Base-by-base conservation (phyloP, 2,329 filamentous ascomycete genomes). In the Penicillium sp. region DNA sequence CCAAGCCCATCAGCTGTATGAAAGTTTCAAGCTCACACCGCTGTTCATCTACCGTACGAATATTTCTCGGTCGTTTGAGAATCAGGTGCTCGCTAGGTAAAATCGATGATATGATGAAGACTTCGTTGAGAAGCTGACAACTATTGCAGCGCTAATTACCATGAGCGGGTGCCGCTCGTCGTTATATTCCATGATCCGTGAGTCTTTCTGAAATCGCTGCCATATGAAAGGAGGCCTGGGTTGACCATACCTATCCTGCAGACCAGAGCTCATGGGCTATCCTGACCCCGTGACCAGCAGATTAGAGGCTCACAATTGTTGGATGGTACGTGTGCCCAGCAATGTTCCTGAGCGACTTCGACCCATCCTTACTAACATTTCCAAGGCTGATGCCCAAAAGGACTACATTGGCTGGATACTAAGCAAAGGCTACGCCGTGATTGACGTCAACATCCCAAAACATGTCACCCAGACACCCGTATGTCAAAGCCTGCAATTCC, bases 131-230 rank as follows among this genome's bases (percentile, higher is more conserved):
- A 16, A 19, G 18, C 50, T 56, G 13, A 60, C 41, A 36, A 56
- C 19, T 49, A 58, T 44, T 22, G 22, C 61, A 87, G 85, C 40
- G 85, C 88, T 1, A 84, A 87, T 46, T 86, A 95, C 54, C 81
- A 86, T 58, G 78, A 83, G 37, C 83, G 85, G 18, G 85, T 84
- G 56, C 91, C 87, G 54, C 81, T 98, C 3, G 73, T 99, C 13
- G 80, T 99, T 11, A 89, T 98, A 50, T 89, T 99, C 56, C 95
- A 99, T 73, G 94, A 97, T 70, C 91, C 94, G 83, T 92, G 77
- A 82, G 89, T 82, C 35, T 46, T 31, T 14, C 18, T 22, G 46
- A 2, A 16, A 35, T 13, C 2, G 7, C 19, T 10, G 16, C 11
- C 37, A 24, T 19, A 27, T 10, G 9, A 22, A 9, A 44, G 13